Evolutionary conservation across 257 asterid genomes (phyloP).

Genomic region (Pogostemon cablin): DNA sequence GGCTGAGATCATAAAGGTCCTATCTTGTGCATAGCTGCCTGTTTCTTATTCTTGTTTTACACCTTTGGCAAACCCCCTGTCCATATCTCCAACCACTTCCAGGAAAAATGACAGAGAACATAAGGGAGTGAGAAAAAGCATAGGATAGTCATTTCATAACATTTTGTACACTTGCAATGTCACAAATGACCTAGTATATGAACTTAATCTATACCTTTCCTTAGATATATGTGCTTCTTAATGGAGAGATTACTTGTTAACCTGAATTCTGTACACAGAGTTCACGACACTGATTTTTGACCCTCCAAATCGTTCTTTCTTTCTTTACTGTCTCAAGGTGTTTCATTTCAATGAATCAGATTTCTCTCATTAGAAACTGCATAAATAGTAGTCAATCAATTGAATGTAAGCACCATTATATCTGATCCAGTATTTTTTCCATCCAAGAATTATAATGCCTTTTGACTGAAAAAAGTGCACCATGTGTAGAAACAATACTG

Average conservation of each 20-base stretch:
- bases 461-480: not conserved
- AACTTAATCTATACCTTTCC: slow-evolving; percentile 1
- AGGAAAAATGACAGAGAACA: not conserved
- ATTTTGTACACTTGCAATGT: not conserved
- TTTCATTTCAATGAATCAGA: not conserved
- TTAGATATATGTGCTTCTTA: not conserved
- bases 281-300: not conserved
- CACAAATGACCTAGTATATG: slow-evolving; percentile 12
- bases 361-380: not conserved
- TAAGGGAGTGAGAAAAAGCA: not conserved
- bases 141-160: not conserved
- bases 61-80: not conserved
- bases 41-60: slow-evolving; percentile 11
- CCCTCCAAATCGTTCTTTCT: not conserved
- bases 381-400: not conserved
- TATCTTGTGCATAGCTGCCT: slow-evolving; percentile 32
- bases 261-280: not conserved
- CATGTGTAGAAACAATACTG: not conserved
- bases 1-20: slow-evolving; percentile 93
- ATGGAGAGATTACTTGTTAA: not conserved
- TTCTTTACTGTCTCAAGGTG: not conserved
- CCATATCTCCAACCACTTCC: not conserved
- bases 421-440: not conserved
- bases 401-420: not conserved
- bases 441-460: slow-evolving; percentile 7